Evolutionary conservation across 1,284 basidiomycete species (phyloP), one percentile per base, ranked within the genome.

Genomic region (Leccinum angustisporum): DNA sequence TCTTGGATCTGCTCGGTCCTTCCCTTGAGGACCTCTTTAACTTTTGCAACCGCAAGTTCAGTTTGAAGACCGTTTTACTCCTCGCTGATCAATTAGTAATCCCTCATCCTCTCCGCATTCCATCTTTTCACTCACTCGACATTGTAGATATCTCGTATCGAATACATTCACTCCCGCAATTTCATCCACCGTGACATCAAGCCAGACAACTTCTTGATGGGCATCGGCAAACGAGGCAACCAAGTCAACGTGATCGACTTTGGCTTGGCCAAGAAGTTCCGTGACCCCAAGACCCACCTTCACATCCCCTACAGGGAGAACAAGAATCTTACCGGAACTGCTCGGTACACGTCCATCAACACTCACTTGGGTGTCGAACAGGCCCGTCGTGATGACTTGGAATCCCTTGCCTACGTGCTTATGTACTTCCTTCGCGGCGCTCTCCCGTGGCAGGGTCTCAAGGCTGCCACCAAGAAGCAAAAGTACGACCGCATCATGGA

Each of bases 161-260:
- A 99, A 78, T 98, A 98, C 81, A 95, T 98, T 69, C 97, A 99
- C 81, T 98, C 96, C 21, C 94, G 96, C 75, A 99, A 99, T 83
- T 99, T 99, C 78, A 98, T 99, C 68, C 97, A 99, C 78, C 95
- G 97, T 68, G 97, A 99, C 75, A 96, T 99, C 86, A 99, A 99
- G 80, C 97, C 97, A 56, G 97, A 99, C 84, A 99, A 99, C 25
- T 98, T 99, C 84, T 81, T 99, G 72, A 98, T 99, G 95, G 97
- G 97, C 51, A 98, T 99, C 66, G 97, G 97, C 69, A 99, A 98
- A 83, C 95, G 97, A 67, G 97, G 96, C 67, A 99, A 97, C 79
- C 97, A 99, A 80, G 97, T 99, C 80, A 98, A 98, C 73, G 92
- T 98, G 70, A 99, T 99, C 76, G 97, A 99, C 78, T 99, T 99